Conservation (phyloP, 371 early-diverging fungal genomes). For the Entomophthora muscae region DNA sequence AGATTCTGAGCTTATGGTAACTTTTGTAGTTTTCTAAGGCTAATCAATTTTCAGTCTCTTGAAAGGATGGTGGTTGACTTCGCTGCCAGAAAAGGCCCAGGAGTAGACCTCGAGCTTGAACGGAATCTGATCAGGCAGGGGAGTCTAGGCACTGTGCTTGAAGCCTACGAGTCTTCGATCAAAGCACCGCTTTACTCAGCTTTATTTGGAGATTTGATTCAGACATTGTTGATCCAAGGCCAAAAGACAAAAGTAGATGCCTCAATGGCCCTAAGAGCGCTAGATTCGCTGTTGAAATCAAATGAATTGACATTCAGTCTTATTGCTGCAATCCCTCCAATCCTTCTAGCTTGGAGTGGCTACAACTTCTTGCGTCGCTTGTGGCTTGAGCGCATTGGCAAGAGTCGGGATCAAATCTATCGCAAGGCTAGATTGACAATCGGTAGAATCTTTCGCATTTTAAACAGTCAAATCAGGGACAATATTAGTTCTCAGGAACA, state of each 20-base stretch:
- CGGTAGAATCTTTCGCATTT: background rate
- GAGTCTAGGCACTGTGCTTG: conserved; percentile 60
- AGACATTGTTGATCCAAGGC: conserved; percentile 74
- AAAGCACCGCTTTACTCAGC: conserved; percentile 24
- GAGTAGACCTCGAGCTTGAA: conserved; percentile 19
- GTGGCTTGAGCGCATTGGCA: conserved; percentile 13
- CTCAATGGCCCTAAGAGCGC: conserved; percentile 74
- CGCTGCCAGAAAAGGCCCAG: conserved; percentile 35
- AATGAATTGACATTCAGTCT: conserved; percentile 94
- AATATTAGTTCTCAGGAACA: background rate
- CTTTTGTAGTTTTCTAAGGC: no score
- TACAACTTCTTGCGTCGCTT: conserved; percentile 13
- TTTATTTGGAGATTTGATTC: conserved; percentile 40
- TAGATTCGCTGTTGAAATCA: conserved; percentile 81
- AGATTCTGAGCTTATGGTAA: conserved; percentile 49
- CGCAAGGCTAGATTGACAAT: conserved; percentile 7
- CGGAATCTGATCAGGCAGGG: conserved; percentile 39
- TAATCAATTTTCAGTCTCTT: no score
- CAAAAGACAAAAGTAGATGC: conserved; percentile 84
- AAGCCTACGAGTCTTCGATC: conserved; percentile 59
- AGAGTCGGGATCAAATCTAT: conserved; percentile 14
- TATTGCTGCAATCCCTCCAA: conserved; percentile 45
- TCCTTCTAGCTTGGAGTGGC: conserved; percentile 31
- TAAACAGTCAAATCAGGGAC: background rate
- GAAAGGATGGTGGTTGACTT: conserved; percentile 80